A percentile compares a stretch with the other conserved stretches of the same genome.
These are phyloP conservation scores for Hibiscus syriacus DNA, from an alignment of 345 rosid genomes.

Conservation along the genomic window DNA sequence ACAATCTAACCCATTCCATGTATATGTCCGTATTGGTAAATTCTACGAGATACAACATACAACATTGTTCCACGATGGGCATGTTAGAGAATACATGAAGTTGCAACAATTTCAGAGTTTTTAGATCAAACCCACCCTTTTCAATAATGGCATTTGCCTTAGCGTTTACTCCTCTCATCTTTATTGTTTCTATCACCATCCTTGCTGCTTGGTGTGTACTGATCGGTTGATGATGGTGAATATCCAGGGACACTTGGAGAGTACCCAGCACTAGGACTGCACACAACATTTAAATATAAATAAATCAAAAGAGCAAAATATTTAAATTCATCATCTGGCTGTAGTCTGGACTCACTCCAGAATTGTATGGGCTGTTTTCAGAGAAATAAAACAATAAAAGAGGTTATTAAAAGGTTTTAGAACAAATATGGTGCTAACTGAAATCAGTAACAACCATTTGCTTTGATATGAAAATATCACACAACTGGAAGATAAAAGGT, in stretches of 20 bases:
- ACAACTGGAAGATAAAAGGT: not conserved
- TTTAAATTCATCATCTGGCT: constrained; percentile 14
- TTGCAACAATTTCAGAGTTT: not conserved
- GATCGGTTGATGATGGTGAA: constrained; percentile 78
- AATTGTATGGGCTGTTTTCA: constrained; percentile 53
- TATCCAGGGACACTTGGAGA: constrained; percentile 76
- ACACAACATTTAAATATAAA: not conserved
- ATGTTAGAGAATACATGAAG: too few species aligned
- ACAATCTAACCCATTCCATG: not conserved
- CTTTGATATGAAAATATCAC: not conserved
- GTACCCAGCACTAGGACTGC: constrained; percentile 74
- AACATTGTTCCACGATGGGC: too few species aligned
- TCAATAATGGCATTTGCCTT: not conserved
- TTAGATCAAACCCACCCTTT: not conserved
- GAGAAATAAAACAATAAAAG: not conserved
- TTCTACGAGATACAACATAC: not conserved
- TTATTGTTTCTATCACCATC: constrained; percentile 26
- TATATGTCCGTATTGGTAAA: too few species aligned
- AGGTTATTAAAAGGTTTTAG: not conserved
- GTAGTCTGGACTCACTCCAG: constrained; percentile 67
- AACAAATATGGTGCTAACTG: not conserved
- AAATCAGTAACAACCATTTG: not conserved
- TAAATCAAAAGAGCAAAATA: not conserved
- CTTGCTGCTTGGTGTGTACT: constrained; percentile 58
- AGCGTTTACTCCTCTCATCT: constrained; percentile 8